Evolutionary conservation across 805 yeast genomes (phyloP), one percentile per base, ranked within the genome.

Genomic region (Myxozyma geophila): DNA sequence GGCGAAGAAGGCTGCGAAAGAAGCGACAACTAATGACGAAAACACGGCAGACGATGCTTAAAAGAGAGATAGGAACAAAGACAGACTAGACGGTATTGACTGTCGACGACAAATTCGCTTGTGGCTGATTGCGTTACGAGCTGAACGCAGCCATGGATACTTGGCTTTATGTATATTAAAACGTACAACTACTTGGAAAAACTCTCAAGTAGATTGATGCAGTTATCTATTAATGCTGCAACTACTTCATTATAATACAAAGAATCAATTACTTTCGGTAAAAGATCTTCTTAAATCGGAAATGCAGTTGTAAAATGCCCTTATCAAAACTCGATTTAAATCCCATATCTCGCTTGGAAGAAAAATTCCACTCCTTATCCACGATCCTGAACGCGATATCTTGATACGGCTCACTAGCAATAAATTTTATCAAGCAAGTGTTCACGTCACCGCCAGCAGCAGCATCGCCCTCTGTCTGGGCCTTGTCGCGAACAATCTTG

Each of bases 271-370:
- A 74, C 65, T 66, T 72, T 21, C 73, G 62, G 54, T 75, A 73
- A 49, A 60, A 64, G 17, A 70, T 56, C 60, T 68, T 60, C 60
- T 76, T 74, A 69, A 77, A 77, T 39, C 71, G 52, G 67, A 77
- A 77, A 67, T 76, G 75, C 44, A 77, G 69, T 61, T 73, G 73
- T 17, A 77, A 59, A 2, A 73, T 71, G 2, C 80, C 80, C 51
- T 74, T 69, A 37, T 74, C 76, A 63, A 77, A 77, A 44, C 70
- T 71, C 46, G 72, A 68, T 44, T 55, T 63, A 54, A 73, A 76
- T 54, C 73, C 75, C 10, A 70, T 67, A 13, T 67, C 70, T 17
- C 68, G 55, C 54, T 71, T 69, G 8, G 67, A 58, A 19, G 72
- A 62, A 40, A 66, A 66, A 58, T 78, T 79, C 80, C 80, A 77